Conservation (phyloP, 345 rosid species). For the Turnera subulata region DNA sequence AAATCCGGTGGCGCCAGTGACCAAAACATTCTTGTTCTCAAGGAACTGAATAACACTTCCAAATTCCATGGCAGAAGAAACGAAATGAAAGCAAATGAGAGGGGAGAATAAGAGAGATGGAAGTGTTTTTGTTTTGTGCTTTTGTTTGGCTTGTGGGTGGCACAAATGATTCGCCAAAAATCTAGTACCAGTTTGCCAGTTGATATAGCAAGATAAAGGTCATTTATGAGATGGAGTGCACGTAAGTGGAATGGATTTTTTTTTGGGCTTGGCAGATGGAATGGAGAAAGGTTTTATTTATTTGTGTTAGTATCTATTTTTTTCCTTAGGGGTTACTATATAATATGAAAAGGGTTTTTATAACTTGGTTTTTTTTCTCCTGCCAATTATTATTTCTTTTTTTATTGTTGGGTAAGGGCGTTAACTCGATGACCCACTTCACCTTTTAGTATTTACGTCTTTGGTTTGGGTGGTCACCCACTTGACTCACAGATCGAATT, state of each 20-base stretch:
- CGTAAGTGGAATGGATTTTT: conserved; percentile 14
- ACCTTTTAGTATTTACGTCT: neutral
- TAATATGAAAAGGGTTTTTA: too few relatives aligned
- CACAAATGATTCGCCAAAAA: neutral
- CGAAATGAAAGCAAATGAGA: conserved; percentile 2
- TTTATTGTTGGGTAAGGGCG: too few relatives aligned
- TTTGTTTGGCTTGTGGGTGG: neutral
- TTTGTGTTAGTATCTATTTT: too few relatives aligned
- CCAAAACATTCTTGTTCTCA: conserved; percentile 46
- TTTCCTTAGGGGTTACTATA: too few relatives aligned
- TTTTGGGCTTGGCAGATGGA: conserved; percentile 4
- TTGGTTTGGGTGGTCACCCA: neutral
- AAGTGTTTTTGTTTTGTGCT: neutral
- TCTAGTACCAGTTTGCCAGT: neutral
- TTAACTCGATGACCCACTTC: neutral
- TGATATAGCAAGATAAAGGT: neutral
- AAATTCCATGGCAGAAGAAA: conserved; percentile 37
- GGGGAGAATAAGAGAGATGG: neutral
- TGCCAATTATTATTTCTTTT: too few relatives aligned
- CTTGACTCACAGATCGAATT: too few relatives aligned
- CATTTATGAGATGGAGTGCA: conserved; percentile 21
- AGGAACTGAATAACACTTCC: conserved; percentile 51
- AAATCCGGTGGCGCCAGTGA: conserved; percentile 66
- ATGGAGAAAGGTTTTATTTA: too few relatives aligned
- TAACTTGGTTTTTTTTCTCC: too few relatives aligned